phyloP scores from a whole-genome alignment of 495 filamentous ascomycete genomes.

The Aspergillus avenaceus region DNA sequence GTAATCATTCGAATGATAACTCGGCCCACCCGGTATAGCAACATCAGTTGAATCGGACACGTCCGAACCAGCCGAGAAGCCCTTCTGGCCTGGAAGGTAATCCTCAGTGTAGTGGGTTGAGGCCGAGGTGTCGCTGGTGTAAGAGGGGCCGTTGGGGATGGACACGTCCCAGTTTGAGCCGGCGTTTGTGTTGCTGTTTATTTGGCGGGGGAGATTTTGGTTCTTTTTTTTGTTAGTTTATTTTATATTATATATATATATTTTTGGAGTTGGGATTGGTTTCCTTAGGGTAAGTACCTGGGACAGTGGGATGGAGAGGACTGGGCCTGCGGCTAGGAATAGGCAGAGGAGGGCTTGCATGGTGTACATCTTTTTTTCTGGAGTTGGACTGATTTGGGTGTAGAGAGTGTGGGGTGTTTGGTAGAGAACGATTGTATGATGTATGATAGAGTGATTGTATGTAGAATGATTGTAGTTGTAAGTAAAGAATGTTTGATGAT shows the following conservation, averaged over 20 bases:
- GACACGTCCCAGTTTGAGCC: constrained; percentile 22
- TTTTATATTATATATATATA: neutral
- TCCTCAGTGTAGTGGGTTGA: neutral
- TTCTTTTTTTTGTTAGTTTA: neutral
- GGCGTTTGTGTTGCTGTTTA: constrained; percentile 22
- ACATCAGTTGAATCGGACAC: constrained; percentile 19
- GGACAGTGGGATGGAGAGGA: constrained; percentile 28
- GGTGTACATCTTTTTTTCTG: no score
- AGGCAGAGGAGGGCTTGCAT: constrained; percentile 33
- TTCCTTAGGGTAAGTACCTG: constrained; percentile 1
- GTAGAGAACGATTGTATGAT: constrained; percentile 2
- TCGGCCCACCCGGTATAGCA: constrained; percentile 32
- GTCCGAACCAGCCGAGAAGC: constrained; percentile 7
- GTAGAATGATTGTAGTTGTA: no score
- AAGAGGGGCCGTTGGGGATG: constrained; percentile 26
- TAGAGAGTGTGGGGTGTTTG: no score
- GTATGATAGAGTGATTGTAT: neutral
- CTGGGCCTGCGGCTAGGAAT: constrained; percentile 29
- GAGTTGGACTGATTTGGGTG: no score
- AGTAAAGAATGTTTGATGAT: no score
- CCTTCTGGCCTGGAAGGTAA: neutral
- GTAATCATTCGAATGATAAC: constrained; percentile 16
- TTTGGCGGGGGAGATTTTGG: constrained; percentile 8
- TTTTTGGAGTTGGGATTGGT: neutral
- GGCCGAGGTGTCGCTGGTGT: constrained; percentile 7